Evolutionary conservation across 73 alveolate species (phyloP).

Genomic region (Symbiodinium pilosum): DNA sequence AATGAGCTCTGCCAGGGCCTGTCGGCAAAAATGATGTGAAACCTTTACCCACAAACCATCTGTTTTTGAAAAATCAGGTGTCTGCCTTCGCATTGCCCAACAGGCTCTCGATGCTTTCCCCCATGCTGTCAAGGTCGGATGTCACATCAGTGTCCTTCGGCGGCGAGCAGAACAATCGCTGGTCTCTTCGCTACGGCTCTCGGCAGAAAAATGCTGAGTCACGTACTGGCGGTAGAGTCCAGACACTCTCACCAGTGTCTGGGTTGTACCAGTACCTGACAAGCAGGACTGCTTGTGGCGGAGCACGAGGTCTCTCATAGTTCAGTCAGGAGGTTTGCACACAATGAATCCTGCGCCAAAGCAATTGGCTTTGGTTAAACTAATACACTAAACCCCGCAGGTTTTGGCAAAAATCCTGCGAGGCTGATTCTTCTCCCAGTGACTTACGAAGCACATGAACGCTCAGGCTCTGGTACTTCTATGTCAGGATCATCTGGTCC

Average conservation of each 20-base stretch:
- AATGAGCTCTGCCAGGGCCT: slow-evolving; percentile 57
- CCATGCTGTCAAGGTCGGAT: slow-evolving; percentile 26
- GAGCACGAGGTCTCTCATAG: no score
- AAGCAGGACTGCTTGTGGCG: no score
- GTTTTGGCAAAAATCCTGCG: no score
- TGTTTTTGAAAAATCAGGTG: background rate
- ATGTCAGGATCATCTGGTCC: no score
- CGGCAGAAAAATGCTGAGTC: background rate
- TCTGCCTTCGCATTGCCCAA: slow-evolving; percentile 29
- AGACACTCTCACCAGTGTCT: slow-evolving; percentile 63
- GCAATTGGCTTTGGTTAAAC: background rate
- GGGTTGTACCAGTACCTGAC: slow-evolving; percentile 74
- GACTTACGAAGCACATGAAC: no score
- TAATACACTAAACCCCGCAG: no score
- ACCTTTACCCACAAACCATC: no score
- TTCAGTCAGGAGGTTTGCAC: no score
- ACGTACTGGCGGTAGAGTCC: slow-evolving; percentile 44
- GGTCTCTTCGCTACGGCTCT: background rate
- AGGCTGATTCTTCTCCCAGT: no score
- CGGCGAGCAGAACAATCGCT: background rate
- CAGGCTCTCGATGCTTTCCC: slow-evolving; percentile 38
- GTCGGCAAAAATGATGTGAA: background rate
- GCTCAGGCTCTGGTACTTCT: no score
- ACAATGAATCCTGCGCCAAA: background rate
- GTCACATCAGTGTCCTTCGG: slow-evolving; percentile 39